Conservation (phyloP, 2,329 filamentous ascomycete species). For the Amphichorda felina region DNA sequence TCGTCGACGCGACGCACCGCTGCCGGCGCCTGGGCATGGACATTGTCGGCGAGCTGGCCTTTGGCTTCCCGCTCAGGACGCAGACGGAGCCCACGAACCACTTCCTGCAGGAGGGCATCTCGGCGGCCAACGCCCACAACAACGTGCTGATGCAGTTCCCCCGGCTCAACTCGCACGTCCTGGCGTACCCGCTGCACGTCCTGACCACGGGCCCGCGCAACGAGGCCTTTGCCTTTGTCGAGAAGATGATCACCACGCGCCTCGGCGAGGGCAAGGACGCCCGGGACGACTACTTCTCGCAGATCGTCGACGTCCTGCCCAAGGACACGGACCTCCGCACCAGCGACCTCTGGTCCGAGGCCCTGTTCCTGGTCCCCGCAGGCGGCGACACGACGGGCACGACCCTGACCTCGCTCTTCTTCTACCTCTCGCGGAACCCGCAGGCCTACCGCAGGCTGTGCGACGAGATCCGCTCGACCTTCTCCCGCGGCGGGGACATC, state of each 20-base stretch:
- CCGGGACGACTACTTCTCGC: neutral
- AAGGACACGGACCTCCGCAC: neutral
- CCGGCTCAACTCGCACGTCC: neutral
- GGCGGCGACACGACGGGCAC: constrained; percentile 4
- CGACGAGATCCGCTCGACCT: constrained; percentile 20
- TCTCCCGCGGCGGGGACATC: constrained; percentile 23
- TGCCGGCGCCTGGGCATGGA: constrained; percentile 2
- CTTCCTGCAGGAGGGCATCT: neutral
- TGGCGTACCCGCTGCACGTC: too few relatives aligned
- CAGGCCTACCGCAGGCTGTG: constrained; percentile 11
- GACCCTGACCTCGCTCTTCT: constrained; percentile 3
- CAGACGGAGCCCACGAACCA: too few relatives aligned
- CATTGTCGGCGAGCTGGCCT: constrained; percentile 3
- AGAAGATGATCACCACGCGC: neutral
- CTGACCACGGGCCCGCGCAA: too few relatives aligned
- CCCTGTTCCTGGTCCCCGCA: neutral
- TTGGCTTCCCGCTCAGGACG: constrained; percentile 3
- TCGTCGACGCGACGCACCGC: neutral
- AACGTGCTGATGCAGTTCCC: constrained; percentile 4
- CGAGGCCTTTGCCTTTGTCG: too few relatives aligned
- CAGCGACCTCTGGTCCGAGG: neutral
- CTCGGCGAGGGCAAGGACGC: neutral
- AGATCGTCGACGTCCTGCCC: neutral
- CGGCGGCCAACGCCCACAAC: constrained; percentile 2
- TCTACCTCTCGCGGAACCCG: constrained; percentile 4